phyloP scores from a whole-genome alignment of 768 basidiomycete species.

The Cyathus striatus region DNA sequence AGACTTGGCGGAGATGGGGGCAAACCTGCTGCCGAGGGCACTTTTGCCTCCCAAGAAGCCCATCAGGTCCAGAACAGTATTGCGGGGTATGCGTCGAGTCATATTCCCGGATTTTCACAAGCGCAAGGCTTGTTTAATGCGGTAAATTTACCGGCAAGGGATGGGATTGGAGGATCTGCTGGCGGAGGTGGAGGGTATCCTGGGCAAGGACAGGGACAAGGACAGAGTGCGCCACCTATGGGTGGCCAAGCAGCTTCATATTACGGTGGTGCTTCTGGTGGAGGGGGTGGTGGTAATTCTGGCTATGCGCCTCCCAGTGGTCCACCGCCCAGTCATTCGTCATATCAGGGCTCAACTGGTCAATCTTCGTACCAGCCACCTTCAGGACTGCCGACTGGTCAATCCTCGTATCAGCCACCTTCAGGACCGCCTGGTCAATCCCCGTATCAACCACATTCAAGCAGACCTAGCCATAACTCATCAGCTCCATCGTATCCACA shows the following conservation, averaged over 20 bases:
- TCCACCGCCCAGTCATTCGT: too few relatives aligned
- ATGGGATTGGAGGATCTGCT: conserved; percentile 18
- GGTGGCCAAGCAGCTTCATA: conserved; percentile 25
- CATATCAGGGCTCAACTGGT: neutral
- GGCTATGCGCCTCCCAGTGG: too few relatives aligned
- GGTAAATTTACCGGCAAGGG: conserved; percentile 6
- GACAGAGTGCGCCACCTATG: conserved; percentile 5
- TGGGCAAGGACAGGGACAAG: neutral
- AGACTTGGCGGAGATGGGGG: conserved; percentile 53
- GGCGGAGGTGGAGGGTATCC: conserved; percentile 13
- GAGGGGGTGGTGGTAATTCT: too few relatives aligned
- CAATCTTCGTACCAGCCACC: conserved; percentile 1
- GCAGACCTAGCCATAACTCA: too few relatives aligned
- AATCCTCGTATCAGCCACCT: conserved; percentile 10
- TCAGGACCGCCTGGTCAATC: conserved; percentile 8
- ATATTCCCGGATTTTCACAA: conserved; percentile 45
- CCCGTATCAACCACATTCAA: neutral
- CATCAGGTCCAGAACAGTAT: conserved; percentile 42
- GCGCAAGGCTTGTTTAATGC: conserved; percentile 34
- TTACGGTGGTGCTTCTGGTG: conserved; percentile 14
- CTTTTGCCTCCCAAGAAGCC: conserved; percentile 43
- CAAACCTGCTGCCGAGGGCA: conserved; percentile 36
- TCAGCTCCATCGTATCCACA: neutral
- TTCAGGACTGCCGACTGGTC: neutral
- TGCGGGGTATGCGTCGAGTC: conserved; percentile 36